Evolutionary conservation across 768 basidiomycete genomes (phyloP), one percentile per base, ranked within the genome.

Genomic region (Tricholoma sp.): DNA sequence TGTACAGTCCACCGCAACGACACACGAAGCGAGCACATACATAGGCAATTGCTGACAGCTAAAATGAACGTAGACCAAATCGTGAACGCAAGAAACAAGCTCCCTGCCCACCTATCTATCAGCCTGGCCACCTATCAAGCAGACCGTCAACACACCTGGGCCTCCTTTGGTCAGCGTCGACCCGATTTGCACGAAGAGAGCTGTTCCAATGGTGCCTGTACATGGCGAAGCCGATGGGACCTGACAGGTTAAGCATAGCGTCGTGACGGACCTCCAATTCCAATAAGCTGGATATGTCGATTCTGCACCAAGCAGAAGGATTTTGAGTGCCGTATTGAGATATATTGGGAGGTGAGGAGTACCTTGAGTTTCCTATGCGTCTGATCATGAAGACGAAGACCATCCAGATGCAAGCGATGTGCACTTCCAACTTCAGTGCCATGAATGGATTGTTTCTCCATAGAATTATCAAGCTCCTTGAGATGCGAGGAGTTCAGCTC

Each of bases 111-210:
- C 29, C 53, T 29, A 52, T 24, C 24, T 24, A 24, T 24, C 44
- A n/a, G 24, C 36, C 47, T 45, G n/a, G 44, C 69, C 63, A 59
- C 72, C 71, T 69, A 68, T 11, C 70, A 63, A 8, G 69, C 68
- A 42, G 70, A 67, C 53, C 2, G 49, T 52, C 3, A 29, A 76
- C 60, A 72, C 69, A 66, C 86, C 77, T 50, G 88, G 88, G 12
- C 88, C 88, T 15, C 85, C 86, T 50, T 77, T 78, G 1, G 75
- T 73, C 29, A 91, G 69, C 3, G 80, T 70, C 2, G 74, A 63
- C 18, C 88, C 86, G n/a, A 86, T 88, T 61, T 87, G 88, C 12
- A 89, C 80, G 71, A 88, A 88, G 17, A 89, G 75, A 53, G 84
- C 86, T 3, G 87, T 89, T 53, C 88, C 87, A 57, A 90, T 79